Base-by-base conservation (phyloP, 139 green algal species). In the Gonium pectorale region DNA sequence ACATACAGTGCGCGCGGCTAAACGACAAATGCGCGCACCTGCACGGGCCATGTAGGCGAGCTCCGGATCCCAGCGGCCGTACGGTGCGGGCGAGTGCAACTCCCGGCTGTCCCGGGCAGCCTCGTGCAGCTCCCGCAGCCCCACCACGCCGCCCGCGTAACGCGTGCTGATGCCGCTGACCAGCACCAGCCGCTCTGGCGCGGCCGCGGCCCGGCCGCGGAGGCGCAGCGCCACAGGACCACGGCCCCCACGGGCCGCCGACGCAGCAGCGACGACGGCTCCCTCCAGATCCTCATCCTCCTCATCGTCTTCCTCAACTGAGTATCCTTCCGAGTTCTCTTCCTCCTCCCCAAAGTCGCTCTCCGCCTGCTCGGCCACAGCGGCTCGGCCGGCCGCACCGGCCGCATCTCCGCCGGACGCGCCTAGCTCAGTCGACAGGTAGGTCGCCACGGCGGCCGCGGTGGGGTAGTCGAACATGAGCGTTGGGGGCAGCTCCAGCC, bases 381-480 rank as follows among this genome's bases (percentile, higher is more conserved):
- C 26, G 33, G 35, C 52, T 33, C 59, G 19, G 13, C 26, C 68
- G 5, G 5, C 70, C 17, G 13, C 46, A n/a, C 29, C 62, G 24
- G 17, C 41, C 5, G n/a, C 60, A 37, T 29, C 70, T 2, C 21
- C n/a, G 8, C n/a, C 77, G 0, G n/a, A 13, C 17, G 41, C 62
- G 6, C 29, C 19, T 62, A 66, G 59, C 56, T 51, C 68, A 0
- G 3, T 51, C 29, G 38, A 38, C 24, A 89, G 37, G 40, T 72
- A 89, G 26, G n/a, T 37, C 11, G 90, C 62, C n/a, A 94, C 86
- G 31, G 79, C 86, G 0, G 43, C 67, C 0, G 92, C 73, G 3
- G 93, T 89, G 33, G 95, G 95, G 84, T 98, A 95, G 88, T 98
- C 95, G 89, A 97, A 97, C 2, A 88, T 92, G 22, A 98, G 80